Base-by-base conservation (phyloP, 768 basidiomycete genomes). In the Tephrocybe sp. region DNA sequence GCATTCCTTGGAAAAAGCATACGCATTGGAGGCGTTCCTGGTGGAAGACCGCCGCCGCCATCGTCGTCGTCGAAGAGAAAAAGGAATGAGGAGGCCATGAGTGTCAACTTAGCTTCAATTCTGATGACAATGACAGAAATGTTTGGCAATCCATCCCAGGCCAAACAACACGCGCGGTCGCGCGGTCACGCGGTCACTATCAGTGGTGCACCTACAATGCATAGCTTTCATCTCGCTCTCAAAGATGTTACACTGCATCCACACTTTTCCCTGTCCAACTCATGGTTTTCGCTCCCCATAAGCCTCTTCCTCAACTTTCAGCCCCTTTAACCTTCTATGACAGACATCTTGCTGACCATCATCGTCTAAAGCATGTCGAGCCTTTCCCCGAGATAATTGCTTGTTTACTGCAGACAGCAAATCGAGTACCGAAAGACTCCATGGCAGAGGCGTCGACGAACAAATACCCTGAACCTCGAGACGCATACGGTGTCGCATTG, bases 21-120 rank as follows among this genome's bases (percentile, higher is more conserved):
- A 66, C 67, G 59, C 51, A 60, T 68, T 13, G 67, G 67, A 39
- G 66, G 67, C 17, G 60, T 49, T 1, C 66, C 66, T 0, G 67
- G 67, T 2, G 66, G 67, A 3, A 60, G 61, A 4, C 70, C 71
- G 8, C 74, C 74, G 10, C 65, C 66, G 23, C 69, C 73, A 34
- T 63, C 71, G 19, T 62, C 70, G 23, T 71, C 65, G 43, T 62
- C 42, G 48, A 69, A 48, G 45, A 66, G 48, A 34, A 22, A 39
- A 19, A 52, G 52, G 39, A 57, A 51, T 45, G 49, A 48, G 33
- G 55, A 53, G 45, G 39, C 49, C 61, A 62, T 62, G 49, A n/a
- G 23, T 48, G 45, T 36, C 33, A 40, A 42, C 39, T 39, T n/a
- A n/a, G n/a, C 20, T 39, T 19, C 35, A 17, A 34, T 30, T 11